Evolutionary conservation across 805 yeast genomes (phyloP), one percentile per base, ranked within the genome.

Genomic region (Lipomyces chichibuensis): DNA sequence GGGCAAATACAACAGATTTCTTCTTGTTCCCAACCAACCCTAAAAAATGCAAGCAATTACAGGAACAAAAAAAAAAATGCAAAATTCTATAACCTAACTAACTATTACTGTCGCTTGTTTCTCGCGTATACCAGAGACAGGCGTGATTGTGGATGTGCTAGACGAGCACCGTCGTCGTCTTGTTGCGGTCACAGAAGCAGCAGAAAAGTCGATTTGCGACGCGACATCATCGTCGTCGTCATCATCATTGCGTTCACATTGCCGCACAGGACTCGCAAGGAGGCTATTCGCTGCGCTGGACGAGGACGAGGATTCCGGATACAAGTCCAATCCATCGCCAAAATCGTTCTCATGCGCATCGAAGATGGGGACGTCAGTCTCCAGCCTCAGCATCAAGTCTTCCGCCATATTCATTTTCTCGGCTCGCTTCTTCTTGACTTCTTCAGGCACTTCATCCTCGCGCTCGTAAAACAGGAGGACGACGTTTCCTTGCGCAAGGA

Each of bases 401-500:
- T 57, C 32, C 9, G 54, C 65, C n/a, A 39, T 58, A 35, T 58
- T 58, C 29, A 51, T 51, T 23, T 51, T 57, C 11, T 25, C 58
- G 20, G 23, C 23, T n/a, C 23, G 49, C 3, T 20, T 11, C 25
- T 46, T 23, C n/a, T 49, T 27, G 32, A 17, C 61, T 46, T 13
- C 29, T 27, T 20, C 43, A 13, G 33, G 17, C 14, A 1, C 52
- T 8, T 49, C 23, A 13, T 37, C 39, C 25, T 25, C 67, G 27
- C 64, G 64, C 46, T 66, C 98, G 76, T 94, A 94, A 75, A 94
- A 94, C 72, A 94, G 77, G 97, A 94, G 91, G 72, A 92, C 94
- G 0, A 94, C 92, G 37, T 57, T 63, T 33, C 97, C 97, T 64
- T 91, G 95, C 2, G 92, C 86, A 14, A 91, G 79, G 0, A 92